Evolutionary conservation across 2,329 filamentous ascomycete species (phyloP), one percentile per base, ranked within the genome.

Genomic region (Phaeomoniella chlamydospora): DNA sequence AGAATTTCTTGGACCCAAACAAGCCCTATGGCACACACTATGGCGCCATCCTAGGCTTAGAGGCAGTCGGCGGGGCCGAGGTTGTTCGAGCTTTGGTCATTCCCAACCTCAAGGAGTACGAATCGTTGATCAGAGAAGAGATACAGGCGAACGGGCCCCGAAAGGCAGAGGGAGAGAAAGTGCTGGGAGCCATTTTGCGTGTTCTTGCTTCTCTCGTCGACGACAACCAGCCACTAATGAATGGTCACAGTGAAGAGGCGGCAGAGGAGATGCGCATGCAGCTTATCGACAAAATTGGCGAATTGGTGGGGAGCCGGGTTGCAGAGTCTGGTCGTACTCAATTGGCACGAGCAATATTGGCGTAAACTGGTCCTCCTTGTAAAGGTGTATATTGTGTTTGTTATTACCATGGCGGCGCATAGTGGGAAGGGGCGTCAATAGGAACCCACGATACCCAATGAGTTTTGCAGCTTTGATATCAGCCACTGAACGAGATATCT

Each of bases 11-110:
- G 18, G 87, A 94, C 49, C 83, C 85, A 0, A 75, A 77, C 31
- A 85, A 87, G 51, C 77, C 86, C 0, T 72, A 86, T 0, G 76
- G 82, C 2, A 80, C 88, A 1, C 83, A 94, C 49, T 98, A 90
- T 53, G 90, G 90, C 31, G 85, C 88, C 4, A 70, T 98, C 15
- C 72, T 77, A 18, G 88, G 87, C 1, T 65, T 98, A 2, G 69
- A 79, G 2, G 75, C 79, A 2, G 78, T 92, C 15, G 85, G 86
- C 16, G 86, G 77, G 6, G 50, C 66, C 1, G 74, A 79, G 40
- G 72, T 74, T 15, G 65, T 80, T n/a, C 63, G 71, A 14, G 67
- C 71, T 32, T 59, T 82, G 4, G 66, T 84, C 30, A 47, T 83
- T 14, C 77, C 77, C 1, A 82, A 80, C 43, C 58, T 82, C 15